Percentiles rank a stretch among this genome's conserved stretches.
Evolutionary conservation across 169 alveolate genomes (phyloP).

Genomic region (Cryptosporidium muris): DNA sequence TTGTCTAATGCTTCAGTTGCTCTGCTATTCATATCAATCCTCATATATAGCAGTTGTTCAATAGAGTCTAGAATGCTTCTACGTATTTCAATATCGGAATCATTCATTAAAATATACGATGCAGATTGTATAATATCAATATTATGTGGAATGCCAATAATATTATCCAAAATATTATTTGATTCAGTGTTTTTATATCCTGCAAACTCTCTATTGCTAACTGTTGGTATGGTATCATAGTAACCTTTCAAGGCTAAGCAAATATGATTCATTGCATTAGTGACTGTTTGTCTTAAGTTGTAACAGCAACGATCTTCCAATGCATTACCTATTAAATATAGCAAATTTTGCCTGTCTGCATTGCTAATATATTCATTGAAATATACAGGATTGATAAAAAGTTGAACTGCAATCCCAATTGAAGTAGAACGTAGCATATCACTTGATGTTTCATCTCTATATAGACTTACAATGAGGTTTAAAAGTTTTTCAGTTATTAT

Average conservation of each 20-base stretch:
- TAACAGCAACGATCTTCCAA: constrained; percentile 15
- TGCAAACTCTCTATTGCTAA: neutral
- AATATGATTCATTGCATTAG: constrained; percentile 22
- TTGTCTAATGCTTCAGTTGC: constrained; percentile 9
- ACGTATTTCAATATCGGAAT: constrained; percentile 22
- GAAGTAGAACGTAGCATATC: constrained; percentile 39
- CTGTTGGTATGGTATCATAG: constrained; percentile 9
- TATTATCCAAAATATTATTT: constrained; percentile 12
- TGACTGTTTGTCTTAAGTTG: constrained; percentile 28
- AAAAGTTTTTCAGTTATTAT: constrained; percentile 53
- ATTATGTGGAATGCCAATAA: neutral
- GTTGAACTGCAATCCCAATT: constrained; percentile 63
- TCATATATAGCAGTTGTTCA: constrained; percentile 6
- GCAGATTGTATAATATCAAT: constrained; percentile 11
- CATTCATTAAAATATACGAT: constrained; percentile 14
- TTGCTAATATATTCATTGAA: constrained; percentile 38
- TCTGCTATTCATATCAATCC: constrained; percentile 28
- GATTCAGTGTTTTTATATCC: neutral
- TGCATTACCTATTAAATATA: constrained; percentile 17
- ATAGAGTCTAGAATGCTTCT: constrained; percentile 14
- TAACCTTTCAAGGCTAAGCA: constrained; percentile 30
- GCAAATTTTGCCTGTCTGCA: constrained; percentile 18
- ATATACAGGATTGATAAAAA: constrained; percentile 52
- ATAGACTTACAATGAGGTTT: constrained; percentile 7
- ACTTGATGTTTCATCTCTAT: constrained; percentile 48